Conservation (phyloP, 192 early-diverging fungal genomes). For the Coemansia nantahalensis region DNA sequence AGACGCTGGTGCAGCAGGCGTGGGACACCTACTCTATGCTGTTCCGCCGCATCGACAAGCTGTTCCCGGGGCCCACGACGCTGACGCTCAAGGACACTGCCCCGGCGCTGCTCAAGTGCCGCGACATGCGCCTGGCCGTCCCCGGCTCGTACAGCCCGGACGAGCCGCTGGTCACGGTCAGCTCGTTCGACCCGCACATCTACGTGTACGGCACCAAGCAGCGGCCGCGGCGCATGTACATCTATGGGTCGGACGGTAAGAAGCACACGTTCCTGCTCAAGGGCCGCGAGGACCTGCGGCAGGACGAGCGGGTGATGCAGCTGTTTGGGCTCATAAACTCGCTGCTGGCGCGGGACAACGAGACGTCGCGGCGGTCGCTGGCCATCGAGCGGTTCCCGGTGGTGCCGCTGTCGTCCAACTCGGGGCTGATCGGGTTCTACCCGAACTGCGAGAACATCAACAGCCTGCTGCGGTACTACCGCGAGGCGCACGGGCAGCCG, state of each 20-base stretch:
- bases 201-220: constrained; percentile 90
- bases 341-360: constrained; percentile 75
- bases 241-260: constrained; percentile 85
- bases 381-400: constrained; percentile 91
- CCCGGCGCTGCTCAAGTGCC: constrained; percentile 79
- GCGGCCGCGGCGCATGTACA: constrained; percentile 78
- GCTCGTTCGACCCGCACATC: constrained; percentile 79
- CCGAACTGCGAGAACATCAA: constrained; percentile 93
- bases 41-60: constrained; percentile 76
- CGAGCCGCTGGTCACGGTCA: constrained; percentile 81
- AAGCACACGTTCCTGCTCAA: constrained; percentile 92
- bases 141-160: constrained; percentile 88
- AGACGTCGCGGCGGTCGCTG: constrained; percentile 91
- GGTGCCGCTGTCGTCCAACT: constrained; percentile 95
- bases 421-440: constrained; percentile 95
- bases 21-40: constrained; percentile 88
- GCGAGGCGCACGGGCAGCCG: constrained; percentile 77
- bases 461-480: constrained; percentile 82
- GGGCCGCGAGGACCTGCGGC: constrained; percentile 96
- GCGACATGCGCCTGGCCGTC: constrained; percentile 83
- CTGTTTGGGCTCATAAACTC: constrained; percentile 97
- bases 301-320: constrained; percentile 99
- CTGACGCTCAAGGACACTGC: constrained; percentile 85
- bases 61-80: constrained; percentile 75
- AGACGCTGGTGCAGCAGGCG: constrained; percentile 84